Conservation (phyloP, 2,329 filamentous ascomycete genomes). For the Epicoccum sorghinum region DNA sequence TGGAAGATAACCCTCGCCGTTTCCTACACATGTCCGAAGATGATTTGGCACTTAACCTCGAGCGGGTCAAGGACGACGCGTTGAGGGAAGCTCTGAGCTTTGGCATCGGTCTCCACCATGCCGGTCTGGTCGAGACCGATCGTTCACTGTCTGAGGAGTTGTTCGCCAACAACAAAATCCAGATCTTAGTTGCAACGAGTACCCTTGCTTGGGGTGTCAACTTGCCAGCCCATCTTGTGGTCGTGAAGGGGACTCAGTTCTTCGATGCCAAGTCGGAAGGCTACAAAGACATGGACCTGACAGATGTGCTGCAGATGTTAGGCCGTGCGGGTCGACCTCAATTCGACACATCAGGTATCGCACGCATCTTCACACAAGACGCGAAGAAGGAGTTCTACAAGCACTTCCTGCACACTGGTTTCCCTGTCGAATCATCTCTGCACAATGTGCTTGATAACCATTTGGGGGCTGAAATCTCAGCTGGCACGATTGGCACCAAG, state of each 20-base stretch:
- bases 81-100: constrained; percentile 94
- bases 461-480: constrained; percentile 90
- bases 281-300: constrained; percentile 98
- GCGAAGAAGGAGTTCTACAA: constrained; percentile 99
- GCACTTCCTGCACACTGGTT: constrained; percentile 97
- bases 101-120: constrained; percentile 95
- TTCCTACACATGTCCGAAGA: constrained; percentile 96
- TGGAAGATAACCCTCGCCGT: constrained; percentile 95
- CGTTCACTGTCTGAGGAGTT: constrained; percentile 90
- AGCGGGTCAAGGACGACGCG: constrained; percentile 89
- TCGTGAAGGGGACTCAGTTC: constrained; percentile 97
- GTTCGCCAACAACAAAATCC: constrained; percentile 97
- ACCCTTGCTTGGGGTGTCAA: constrained; percentile 99
- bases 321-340: constrained; percentile 94
- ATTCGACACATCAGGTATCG: constrained; percentile 94
- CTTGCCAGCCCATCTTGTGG: constrained; percentile 91
- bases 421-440: constrained; percentile 94
- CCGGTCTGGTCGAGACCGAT: constrained; percentile 93
- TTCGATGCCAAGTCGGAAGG: constrained; percentile 98
- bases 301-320: constrained; percentile 97
- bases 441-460: constrained; percentile 98
- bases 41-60: constrained; percentile 85
- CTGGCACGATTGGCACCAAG: constrained; percentile 89
- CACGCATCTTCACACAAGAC: constrained; percentile 96
- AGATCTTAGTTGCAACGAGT: constrained; percentile 93